Evolutionary conservation across 768 basidiomycete species (phyloP).

Genomic region (Harrya chromipes): DNA sequence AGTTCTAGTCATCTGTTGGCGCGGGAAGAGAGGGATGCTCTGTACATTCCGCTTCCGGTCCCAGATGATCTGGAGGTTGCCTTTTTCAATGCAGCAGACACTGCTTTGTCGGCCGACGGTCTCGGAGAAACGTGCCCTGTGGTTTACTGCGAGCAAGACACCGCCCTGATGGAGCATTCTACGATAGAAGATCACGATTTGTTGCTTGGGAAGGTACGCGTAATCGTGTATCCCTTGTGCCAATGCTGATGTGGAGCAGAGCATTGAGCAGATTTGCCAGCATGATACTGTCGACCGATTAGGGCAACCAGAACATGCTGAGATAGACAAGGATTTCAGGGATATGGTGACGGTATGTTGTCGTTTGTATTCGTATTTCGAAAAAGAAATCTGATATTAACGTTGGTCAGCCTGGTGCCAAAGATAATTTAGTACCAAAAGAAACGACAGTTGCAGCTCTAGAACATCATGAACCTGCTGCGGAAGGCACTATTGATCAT

Average conservation of each 20-base stretch:
- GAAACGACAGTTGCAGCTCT: not conserved
- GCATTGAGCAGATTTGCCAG: not conserved
- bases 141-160: not conserved
- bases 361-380: not conserved
- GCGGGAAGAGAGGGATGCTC: not conserved
- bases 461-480: not conserved
- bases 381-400: not conserved
- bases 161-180: not conserved
- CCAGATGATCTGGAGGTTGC: constrained; percentile 13
- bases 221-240: not conserved
- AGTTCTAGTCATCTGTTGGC: not conserved
- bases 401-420: constrained; percentile 1
- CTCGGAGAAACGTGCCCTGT: not conserved
- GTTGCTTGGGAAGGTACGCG: constrained; percentile 2
- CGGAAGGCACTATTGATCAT: not conserved
- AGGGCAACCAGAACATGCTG: not conserved
- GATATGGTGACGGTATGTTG: constrained; percentile 6
- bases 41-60: constrained; percentile 13
- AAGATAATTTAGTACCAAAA: not conserved
- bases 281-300: not conserved
- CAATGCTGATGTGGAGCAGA: constrained; percentile 3
- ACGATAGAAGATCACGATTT: not conserved
- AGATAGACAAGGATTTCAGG: not conserved
- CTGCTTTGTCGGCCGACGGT: not conserved
- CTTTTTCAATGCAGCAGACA: constrained; percentile 13